A percentile compares a stretch with the other conserved stretches of the same genome.
These are phyloP conservation scores for Candida sp. DNA, from an alignment of 1,139 yeast genomes.

Conservation along the genomic window DNA sequence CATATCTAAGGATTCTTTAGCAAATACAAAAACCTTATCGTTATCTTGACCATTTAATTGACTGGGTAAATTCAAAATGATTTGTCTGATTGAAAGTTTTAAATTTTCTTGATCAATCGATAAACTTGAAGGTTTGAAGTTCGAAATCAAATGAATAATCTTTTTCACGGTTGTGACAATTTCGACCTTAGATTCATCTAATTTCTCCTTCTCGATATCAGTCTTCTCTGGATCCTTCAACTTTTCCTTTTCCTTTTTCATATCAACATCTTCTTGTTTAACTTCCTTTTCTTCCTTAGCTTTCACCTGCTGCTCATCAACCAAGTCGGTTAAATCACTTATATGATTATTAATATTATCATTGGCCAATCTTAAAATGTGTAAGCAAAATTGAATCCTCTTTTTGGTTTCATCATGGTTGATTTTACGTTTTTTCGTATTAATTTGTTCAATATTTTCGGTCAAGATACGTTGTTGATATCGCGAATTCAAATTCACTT, in stretches of 20 bases:
- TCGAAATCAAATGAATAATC: conserved; percentile 81
- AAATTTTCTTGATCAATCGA: conserved; percentile 23
- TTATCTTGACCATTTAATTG: conserved; percentile 23
- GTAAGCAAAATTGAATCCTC: conserved; percentile 69
- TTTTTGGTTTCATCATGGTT: conserved; percentile 55
- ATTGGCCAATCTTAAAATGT: conserved; percentile 72
- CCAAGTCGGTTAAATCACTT: conserved; percentile 49
- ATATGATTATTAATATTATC: conserved; percentile 66
- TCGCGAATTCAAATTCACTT: conserved; percentile 40
- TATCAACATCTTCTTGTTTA: background rate
- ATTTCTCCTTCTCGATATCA: conserved; percentile 11
- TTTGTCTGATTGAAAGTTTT: conserved; percentile 76
- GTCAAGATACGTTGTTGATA: conserved; percentile 23
- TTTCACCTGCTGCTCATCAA: conserved; percentile 20
- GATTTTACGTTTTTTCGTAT: conserved; percentile 1
- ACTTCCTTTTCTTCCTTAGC: conserved; percentile 10
- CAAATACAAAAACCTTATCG: conserved; percentile 72
- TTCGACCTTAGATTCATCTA: conserved; percentile 67
- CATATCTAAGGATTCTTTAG: conserved; percentile 89
- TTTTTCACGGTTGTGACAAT: conserved; percentile 87
- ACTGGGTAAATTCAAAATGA: conserved; percentile 67
- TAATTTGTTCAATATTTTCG: conserved; percentile 9
- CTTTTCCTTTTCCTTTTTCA: too few species aligned
- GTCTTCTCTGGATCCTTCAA: background rate
- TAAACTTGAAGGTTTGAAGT: conserved; percentile 74